Evolutionary conservation across 1,284 basidiomycete species (phyloP).

Genomic region (Boletellus sp.): DNA sequence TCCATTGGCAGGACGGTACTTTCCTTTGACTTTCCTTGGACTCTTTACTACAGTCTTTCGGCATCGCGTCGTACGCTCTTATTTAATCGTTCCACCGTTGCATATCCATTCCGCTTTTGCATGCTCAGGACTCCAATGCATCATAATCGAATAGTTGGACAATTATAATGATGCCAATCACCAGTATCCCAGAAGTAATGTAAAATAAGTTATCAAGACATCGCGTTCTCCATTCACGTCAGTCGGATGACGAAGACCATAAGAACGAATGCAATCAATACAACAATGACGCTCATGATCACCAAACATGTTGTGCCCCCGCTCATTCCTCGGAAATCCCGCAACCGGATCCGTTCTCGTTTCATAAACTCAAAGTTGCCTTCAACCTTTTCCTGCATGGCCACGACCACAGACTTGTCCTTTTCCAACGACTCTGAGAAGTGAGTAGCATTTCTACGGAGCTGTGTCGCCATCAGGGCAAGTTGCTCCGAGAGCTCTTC

Average conservation of each 20-base stretch:
- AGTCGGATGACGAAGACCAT: constrained; percentile 74
- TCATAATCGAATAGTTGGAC: constrained; percentile 9
- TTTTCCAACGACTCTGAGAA: constrained; percentile 63
- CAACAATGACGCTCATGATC: constrained; percentile 56
- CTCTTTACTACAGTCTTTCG: constrained; percentile 8
- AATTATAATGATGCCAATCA: constrained; percentile 9
- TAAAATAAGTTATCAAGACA: constrained; percentile 7
- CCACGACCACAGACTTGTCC: constrained; percentile 61
- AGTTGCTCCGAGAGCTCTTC: constrained; percentile 72
- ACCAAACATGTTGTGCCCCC: constrained; percentile 70
- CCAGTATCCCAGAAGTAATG: neutral
- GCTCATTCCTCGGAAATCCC: constrained; percentile 65
- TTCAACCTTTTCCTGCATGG: constrained; percentile 64
- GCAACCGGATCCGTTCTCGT: constrained; percentile 58
- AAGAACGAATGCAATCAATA: constrained; percentile 60
- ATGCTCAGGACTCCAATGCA: constrained; percentile 9
- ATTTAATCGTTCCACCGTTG: constrained; percentile 5
- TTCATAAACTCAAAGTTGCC: constrained; percentile 68
- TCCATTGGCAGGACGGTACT: constrained; percentile 3
- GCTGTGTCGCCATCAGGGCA: constrained; percentile 73
- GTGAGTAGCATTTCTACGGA: constrained; percentile 69
- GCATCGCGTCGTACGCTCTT: constrained; percentile 9
- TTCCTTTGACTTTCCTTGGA: constrained; percentile 6
- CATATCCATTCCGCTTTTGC: constrained; percentile 5
- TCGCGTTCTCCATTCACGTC: constrained; percentile 32